A percentile compares a stretch with the other conserved stretches of the same genome.
phyloP scores from a whole-genome alignment of 306 rosid species.

The Vigna mungo region DNA sequence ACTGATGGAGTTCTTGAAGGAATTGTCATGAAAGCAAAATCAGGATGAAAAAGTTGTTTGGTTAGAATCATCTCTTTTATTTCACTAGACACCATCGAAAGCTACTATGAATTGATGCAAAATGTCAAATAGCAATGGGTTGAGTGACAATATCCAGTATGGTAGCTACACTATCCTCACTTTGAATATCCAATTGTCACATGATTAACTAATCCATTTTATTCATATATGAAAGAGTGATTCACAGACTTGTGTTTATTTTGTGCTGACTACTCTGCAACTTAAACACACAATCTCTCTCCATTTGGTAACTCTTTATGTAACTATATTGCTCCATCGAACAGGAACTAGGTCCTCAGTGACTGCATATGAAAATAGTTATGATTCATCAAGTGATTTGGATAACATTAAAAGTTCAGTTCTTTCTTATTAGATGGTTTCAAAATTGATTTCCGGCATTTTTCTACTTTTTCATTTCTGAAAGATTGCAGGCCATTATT shows the following conservation, averaged over 20 bases:
- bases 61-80: constrained; percentile 9
- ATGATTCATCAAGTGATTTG: too few relatives aligned
- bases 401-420: too few relatives aligned
- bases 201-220: constrained; percentile 4
- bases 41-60: constrained; percentile 14
- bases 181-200: not conserved
- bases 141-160: constrained; percentile 25
- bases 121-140: constrained; percentile 10
- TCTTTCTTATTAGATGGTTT: too few relatives aligned
- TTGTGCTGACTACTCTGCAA: constrained; percentile 1
- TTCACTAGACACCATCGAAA: not conserved
- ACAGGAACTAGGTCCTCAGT: too few relatives aligned
- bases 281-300: not conserved
- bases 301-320: not conserved
- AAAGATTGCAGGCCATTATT: too few relatives aligned
- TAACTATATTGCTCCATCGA: too few relatives aligned
- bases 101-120: constrained; percentile 20
- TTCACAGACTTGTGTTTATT: not conserved
- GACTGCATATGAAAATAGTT: too few relatives aligned
- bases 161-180: not conserved
- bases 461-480: too few relatives aligned
- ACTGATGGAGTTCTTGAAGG: constrained; percentile 86
- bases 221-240: not conserved
- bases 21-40: constrained; percentile 62
- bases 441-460: too few relatives aligned